A percentile compares a stretch with the other conserved stretches of the same genome.
These are phyloP conservation scores for Naganishia vaughanmartiniae DNA, from an alignment of 768 basidiomycete species.

Conservation along the genomic window DNA sequence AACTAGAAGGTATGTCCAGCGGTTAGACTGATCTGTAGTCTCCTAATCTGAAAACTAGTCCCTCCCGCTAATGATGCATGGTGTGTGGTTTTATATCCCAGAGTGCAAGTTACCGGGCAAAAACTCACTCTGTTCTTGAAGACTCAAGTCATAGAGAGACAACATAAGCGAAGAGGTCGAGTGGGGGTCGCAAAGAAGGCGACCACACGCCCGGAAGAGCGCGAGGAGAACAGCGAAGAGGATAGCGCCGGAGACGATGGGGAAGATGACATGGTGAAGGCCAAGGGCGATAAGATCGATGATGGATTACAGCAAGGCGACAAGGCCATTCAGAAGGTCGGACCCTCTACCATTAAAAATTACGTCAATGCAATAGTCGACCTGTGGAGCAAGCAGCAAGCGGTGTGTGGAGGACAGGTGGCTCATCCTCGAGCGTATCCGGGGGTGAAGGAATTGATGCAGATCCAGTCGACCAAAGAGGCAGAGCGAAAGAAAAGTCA, in stretches of 20 bases:
- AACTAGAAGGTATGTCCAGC: background rate
- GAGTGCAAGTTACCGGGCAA: constrained; percentile 1
- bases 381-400: background rate
- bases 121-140: background rate
- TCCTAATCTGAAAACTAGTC: background rate
- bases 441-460: background rate
- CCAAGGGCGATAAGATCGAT: too few relatives aligned
- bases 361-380: background rate
- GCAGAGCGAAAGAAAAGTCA: background rate
- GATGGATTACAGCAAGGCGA: too few relatives aligned
- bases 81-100: too few relatives aligned
- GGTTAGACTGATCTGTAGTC: background rate
- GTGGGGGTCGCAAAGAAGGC: background rate
- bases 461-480: background rate
- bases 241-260: background rate
- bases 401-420: background rate
- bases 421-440: background rate
- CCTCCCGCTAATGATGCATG: too few relatives aligned
- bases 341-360: background rate
- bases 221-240: background rate
- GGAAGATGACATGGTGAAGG: background rate
- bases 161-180: background rate
- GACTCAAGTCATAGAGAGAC: background rate
- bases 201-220: background rate
- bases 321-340: too few relatives aligned